Base-by-base conservation (phyloP, 257 asterid species). In the Solanum raphanifolium region DNA sequence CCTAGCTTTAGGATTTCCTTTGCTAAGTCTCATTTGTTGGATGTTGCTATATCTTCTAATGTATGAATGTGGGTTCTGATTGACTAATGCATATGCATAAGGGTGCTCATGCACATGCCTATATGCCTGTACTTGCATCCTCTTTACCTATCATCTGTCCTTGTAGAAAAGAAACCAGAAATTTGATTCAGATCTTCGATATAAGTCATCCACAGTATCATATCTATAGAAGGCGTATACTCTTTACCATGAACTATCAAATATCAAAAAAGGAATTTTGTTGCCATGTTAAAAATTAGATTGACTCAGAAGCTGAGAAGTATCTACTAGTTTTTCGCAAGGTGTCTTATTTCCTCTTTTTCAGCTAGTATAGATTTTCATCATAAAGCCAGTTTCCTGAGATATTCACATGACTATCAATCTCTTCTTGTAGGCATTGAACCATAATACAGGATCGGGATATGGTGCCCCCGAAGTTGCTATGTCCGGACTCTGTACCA, bases 401-500 rank as follows among this genome's bases (percentile, higher is more conserved):
- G 5, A 27, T 48, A 13, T 81, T 81, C 38, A 38, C 11, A 5
- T n/a, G 83, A n/a, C 35, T 81, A 38, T 39, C 43, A 4, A 60
- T 55, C 9, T 52, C 58, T 10, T 73, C 68, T 43, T 20, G 90
- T 83, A 52, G n/a, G 65, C 87, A 88, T 87, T 91, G 89, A 91
- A 95, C 98, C 96, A 95, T 58, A 89, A 91, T 84, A 86, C 91
- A 31, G 92, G 92, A 83, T 94, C 99, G 5, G 98, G 98, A 55
- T 95, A 93, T 86, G 88, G 96, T 82, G 98, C 99, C 18, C 99
- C 99, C 0, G 99, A 97, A 91, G 98, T 94, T 86, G 92, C 98
- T 85, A 93, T 94, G 98, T 94, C 98, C 1, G 99, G 99, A 84
- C 95, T 92, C 66, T 95, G 93, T 78, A 92, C 98, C 88, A 94